Evolutionary conservation across 257 asterid species (phyloP).

Genomic region (Rhazya stricta): DNA sequence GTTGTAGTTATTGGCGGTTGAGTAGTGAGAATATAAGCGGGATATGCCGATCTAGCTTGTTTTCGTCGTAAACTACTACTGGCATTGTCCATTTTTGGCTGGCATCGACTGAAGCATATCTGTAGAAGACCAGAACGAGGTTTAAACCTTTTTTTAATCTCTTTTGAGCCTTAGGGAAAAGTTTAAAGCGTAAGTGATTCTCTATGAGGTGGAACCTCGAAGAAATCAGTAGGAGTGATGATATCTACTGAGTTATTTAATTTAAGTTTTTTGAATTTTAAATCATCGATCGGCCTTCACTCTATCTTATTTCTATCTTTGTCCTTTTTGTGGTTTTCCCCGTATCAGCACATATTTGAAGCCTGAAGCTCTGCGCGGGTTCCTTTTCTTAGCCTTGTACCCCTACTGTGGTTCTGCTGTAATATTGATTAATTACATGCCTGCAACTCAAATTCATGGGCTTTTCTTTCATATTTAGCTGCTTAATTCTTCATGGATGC

Average conservation of each 20-base stretch:
- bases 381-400: not conserved
- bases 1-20: slow-evolving; percentile 10
- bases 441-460: not conserved
- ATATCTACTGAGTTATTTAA: not conserved
- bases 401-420: not conserved
- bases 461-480: not conserved
- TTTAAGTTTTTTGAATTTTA: not conserved
- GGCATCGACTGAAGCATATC: not conserved
- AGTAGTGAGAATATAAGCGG: not conserved
- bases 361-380: not conserved
- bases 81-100: slow-evolving; percentile 1
- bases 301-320: no score
- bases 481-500: not conserved
- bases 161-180: not conserved
- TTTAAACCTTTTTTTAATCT: not conserved
- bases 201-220: not conserved
- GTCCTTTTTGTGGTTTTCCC: not conserved
- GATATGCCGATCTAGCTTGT: slow-evolving; percentile 8
- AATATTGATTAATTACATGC: not conserved
- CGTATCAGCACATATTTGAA: not conserved
- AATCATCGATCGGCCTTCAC: not conserved
- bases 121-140: not conserved
- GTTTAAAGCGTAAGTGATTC: not conserved
- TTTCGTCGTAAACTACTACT: not conserved
- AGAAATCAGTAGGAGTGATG: not conserved